Evolutionary conservation across 805 yeast genomes (phyloP).

Genomic region (Candida bentonensis): DNA sequence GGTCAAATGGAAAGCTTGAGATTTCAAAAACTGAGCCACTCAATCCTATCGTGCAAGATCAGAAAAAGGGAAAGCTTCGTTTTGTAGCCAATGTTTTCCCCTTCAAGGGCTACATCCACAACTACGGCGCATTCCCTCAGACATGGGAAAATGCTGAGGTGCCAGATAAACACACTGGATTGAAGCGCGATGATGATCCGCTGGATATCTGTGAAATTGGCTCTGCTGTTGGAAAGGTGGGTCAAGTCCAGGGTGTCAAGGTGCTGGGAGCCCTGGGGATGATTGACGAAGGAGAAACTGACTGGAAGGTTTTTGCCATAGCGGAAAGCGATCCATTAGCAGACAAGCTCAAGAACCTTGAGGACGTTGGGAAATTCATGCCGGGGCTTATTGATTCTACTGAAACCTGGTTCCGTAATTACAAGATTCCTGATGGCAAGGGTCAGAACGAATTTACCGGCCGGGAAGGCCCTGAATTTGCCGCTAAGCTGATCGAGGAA

Average conservation of each 20-base stretch:
- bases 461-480: conserved; percentile 40
- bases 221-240: conserved; percentile 33
- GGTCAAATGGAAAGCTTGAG: conserved; percentile 78
- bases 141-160: conserved; percentile 86
- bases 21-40: conserved; percentile 41
- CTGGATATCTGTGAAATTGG: conserved; percentile 84
- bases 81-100: conserved; percentile 73
- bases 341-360: conserved; percentile 40
- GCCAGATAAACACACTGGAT: conserved; percentile 25
- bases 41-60: conserved; percentile 74
- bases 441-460: conserved; percentile 68
- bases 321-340: conserved; percentile 56
- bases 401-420: conserved; percentile 68
- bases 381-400: conserved; percentile 63
- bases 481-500: conserved; percentile 46
- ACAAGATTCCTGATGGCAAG: conserved; percentile 74
- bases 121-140: conserved; percentile 48
- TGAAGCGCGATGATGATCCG: conserved; percentile 80
- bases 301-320: conserved; percentile 77
- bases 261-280: conserved; percentile 83
- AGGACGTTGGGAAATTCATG: conserved; percentile 51
- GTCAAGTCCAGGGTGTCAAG: conserved; percentile 67
- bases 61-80: conserved; percentile 59
- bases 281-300: conserved; percentile 88
- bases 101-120: conserved; percentile 70